phyloP scores from a whole-genome alignment of 2,329 filamentous ascomycete species.

The Aureobasidium namibiae region DNA sequence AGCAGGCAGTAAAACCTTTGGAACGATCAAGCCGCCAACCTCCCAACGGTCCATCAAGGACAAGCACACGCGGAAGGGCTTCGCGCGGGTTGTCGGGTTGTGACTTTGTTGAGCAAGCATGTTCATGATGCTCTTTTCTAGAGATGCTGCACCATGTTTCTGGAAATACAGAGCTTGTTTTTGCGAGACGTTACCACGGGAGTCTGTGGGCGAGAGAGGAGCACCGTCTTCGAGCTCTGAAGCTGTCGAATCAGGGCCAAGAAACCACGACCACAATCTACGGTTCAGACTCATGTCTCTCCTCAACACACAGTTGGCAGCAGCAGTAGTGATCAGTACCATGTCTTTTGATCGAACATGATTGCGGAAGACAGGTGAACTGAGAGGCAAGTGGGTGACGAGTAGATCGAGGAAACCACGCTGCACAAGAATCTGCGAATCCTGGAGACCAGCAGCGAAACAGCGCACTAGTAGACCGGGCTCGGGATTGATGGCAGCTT shows the following conservation, averaged over 20 bases:
- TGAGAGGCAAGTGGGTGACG: conserved; percentile 79
- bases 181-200: conserved; percentile 45
- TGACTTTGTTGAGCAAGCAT: conserved; percentile 57
- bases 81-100: conserved; percentile 60
- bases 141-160: conserved; percentile 62
- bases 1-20: conserved; percentile 79
- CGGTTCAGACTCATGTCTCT: conserved; percentile 96
- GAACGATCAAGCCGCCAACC: conserved; percentile 81
- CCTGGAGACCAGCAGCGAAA: conserved; percentile 80
- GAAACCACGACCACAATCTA: conserved; percentile 90
- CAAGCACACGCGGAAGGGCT: conserved; percentile 82
- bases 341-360: conserved; percentile 67
- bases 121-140: conserved; percentile 65
- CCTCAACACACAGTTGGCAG: conserved; percentile 76
- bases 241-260: conserved; percentile 61
- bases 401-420: conserved; percentile 88
- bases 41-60: conserved; percentile 99
- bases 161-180: conserved; percentile 66
- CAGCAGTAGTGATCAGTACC: conserved; percentile 71
- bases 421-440: conserved; percentile 86
- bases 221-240: conserved; percentile 24
- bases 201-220: conserved; percentile 17
- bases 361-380: conserved; percentile 71
- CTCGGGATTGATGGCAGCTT: conserved; percentile 76
- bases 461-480: conserved; percentile 83